Evolutionary conservation across 305 asterid species (phyloP).

Genomic region (Stenogyne calaminthoides): DNA sequence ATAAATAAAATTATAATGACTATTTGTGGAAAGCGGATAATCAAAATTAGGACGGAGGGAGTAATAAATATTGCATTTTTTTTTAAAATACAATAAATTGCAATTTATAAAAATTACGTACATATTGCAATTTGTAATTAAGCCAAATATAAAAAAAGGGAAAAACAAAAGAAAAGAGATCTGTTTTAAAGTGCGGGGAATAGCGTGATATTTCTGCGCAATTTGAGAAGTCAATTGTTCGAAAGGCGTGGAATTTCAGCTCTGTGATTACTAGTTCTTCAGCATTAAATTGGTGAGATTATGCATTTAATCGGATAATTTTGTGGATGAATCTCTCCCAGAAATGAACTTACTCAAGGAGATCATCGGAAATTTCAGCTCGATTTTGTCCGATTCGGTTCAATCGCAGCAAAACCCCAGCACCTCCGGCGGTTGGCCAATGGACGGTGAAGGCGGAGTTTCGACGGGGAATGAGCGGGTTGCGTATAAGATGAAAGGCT

Average conservation of each 20-base stretch:
- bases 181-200: not conserved
- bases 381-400: conserved; percentile 60
- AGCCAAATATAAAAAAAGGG: no score
- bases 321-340: conserved; percentile 20
- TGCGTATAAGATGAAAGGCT: conserved; percentile 85
- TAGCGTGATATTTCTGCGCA: not conserved
- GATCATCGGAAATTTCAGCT: conserved; percentile 58
- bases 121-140: no score
- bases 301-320: conserved; percentile 12
- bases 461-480: conserved; percentile 88
- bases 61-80: no score
- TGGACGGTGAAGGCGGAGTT: conserved; percentile 65
- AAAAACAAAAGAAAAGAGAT: not conserved
- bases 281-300: conserved; percentile 15
- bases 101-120: no score
- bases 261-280: conserved; percentile 14
- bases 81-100: no score
- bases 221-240: conserved; percentile 19
- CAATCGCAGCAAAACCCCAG: conserved; percentile 47
- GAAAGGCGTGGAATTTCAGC: conserved; percentile 18
- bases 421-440: conserved; percentile 38
- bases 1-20: no score
- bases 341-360: conserved; percentile 74
- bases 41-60: no score
- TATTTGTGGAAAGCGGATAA: no score